Evolutionary conservation across 2,329 filamentous ascomycete species (phyloP), one percentile per base, ranked within the genome.

Genomic region (Diplodia mutila): DNA sequence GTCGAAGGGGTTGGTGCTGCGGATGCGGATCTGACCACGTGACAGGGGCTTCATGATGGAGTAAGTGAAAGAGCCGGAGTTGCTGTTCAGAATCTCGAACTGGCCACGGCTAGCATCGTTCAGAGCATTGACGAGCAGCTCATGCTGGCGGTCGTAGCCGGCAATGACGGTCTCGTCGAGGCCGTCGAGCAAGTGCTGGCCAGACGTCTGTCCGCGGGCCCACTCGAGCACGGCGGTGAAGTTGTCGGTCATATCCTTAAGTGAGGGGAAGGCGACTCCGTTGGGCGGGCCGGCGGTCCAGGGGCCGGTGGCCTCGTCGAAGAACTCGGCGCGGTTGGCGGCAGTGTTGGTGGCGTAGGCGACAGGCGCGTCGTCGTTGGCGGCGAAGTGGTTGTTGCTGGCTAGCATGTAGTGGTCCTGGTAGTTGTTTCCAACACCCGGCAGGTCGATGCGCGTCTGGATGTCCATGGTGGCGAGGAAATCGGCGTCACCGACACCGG

Each of bases 401-500:
- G 59, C 59, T 3, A 63, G 21, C 59, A 51, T 48, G 39, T 61
- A 55, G 53, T 55, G 73, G 37, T 76, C 74, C 59, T 76, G 74
- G 46, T 77, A 74, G 39, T 78, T 78, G 18, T 75, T 70, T 4
- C 76, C 76, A 1, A 77, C 75, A 4, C 72, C 74, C 1, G 72
- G 71, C 48, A 76, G 69, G 53, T 76, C 71, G 23, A 71, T 71
- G 59, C 74, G 75, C 1, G 77, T 71, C 0, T 55, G 63, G 18
- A 78, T 68, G 49, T 54, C 32, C 32, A 46, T 21, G 16, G 55
- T 23, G 3, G 55, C 42, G 5, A 67, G 25, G 37, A 85, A 71
- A 0, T 78, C 72, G 3, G 78, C 76, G 54, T 81, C 78, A 4
- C 88, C 88, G 48, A 90, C 82, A 0, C 88, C 88, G 0, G 86